Evolutionary conservation across 768 basidiomycete species (phyloP), one percentile per base, ranked within the genome.

Genomic region (Dioszegia crocea): DNA sequence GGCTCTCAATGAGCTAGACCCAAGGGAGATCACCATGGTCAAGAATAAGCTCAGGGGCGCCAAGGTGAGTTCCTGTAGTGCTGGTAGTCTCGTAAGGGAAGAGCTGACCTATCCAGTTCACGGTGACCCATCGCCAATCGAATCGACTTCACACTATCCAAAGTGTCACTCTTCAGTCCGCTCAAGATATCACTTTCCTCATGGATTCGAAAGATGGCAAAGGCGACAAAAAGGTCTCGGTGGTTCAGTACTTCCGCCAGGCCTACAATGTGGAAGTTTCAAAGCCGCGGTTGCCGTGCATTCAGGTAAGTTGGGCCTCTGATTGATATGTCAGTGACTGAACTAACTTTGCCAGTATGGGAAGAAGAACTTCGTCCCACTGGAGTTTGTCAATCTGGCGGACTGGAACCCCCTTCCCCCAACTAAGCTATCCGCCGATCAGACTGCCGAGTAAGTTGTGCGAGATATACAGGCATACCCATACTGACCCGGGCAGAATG

Each of bases 381-480:
- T 77, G 33, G 75, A 77, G 56, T 71, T 75, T 30, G 70, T 74
- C 45, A 36, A 63, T 4, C 48, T 77, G 21, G 68, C 61, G 12
- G 64, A 71, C 11, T 76, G 71, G 67, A 74, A 76, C 60, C 56
- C 62, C 19, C 59, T 76, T 2, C 71, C 73, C 27, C 70, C 73
- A 1, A 62, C 60, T n/a, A 74, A 73, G 61, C 55, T 76, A 1
- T 57, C 64, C 2, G 56, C 73, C 4, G 73, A 74, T 14, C 71
- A 73, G 48, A 73, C 69, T 8, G 66, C 71, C 9, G 66, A 70
- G 71, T 73, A 19, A 59, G 57, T 19, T 51, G 2, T 16, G 6
- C 5, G 21, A 19, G 33, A 23, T 21, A 1, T 14, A 12, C n/a
- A 9, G 23, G 16, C n/a, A 36, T 10, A 11, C 47, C 19, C 43